Percentiles rank a stretch among this genome's conserved stretches.
Conservation (phyloP, 257 asterid species). For the Solanum appendiculatum region DNA sequence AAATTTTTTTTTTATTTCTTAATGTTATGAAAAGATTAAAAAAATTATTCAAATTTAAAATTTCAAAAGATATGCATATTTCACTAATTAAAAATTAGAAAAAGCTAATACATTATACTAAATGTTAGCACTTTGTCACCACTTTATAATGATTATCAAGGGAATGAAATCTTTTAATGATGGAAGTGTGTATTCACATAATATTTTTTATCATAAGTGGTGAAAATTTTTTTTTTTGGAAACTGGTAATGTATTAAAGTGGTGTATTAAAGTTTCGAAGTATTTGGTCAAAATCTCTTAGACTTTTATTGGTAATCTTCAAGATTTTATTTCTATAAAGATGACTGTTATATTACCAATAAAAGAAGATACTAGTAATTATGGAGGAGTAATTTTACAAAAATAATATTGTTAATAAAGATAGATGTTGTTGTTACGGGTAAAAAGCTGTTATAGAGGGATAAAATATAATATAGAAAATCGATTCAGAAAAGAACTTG, state of each 20-base stretch:
- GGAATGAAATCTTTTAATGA: neutral
- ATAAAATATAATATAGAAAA: neutral
- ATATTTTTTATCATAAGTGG: neutral
- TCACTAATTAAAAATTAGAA: neutral
- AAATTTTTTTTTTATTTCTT: neutral
- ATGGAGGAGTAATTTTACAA: neutral
- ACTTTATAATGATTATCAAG: neutral
- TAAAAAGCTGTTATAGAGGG: neutral
- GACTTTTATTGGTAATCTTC: neutral
- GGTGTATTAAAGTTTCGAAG: neutral
- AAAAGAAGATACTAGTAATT: neutral
- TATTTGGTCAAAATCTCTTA: neutral
- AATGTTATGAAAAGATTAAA: neutral
- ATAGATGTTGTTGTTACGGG: neutral
- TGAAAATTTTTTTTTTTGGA: too few relatives aligned
- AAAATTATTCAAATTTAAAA: neutral
- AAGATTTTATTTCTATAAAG: neutral
- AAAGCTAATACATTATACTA: neutral
- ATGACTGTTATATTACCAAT: neutral
- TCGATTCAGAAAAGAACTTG: neutral
- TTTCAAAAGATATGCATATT: neutral
- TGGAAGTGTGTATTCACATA: neutral
- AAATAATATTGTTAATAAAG: neutral
- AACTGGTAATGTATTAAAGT: too few relatives aligned
- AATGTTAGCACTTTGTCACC: neutral